Evolutionary conservation across 2,329 filamentous ascomycete species (phyloP).

Genomic region (Xylariales sp.): DNA sequence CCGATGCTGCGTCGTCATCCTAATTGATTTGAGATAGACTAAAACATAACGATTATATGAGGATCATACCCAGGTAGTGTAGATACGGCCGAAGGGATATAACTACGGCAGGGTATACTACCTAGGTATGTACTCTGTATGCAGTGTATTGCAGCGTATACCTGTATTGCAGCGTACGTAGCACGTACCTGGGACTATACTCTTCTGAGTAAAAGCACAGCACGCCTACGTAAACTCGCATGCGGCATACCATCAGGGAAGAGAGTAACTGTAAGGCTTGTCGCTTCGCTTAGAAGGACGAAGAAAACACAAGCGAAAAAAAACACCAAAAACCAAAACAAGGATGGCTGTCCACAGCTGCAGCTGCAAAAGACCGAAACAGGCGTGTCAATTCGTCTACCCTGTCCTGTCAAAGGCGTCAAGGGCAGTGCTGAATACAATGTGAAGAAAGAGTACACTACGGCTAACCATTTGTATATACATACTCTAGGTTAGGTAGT

Average conservation of each 20-base stretch:
- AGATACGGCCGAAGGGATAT: too few relatives aligned
- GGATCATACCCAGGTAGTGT: background rate
- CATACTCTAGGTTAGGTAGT: too few relatives aligned
- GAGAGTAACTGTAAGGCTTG: background rate
- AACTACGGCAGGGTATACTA: too few relatives aligned
- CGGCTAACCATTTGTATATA: too few relatives aligned
- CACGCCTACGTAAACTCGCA: background rate
- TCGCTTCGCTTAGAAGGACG: background rate
- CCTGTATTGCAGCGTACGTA: too few relatives aligned
- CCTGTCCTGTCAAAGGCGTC: background rate
- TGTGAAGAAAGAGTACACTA: background rate
- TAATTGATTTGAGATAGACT: slow-evolving; percentile 16
- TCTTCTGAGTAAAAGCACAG: background rate
- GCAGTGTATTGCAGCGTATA: too few relatives aligned
- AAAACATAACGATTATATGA: slow-evolving; percentile 35
- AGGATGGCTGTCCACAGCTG: background rate
- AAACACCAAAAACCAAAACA: background rate
- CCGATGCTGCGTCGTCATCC: slow-evolving; percentile 24
- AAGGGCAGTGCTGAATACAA: background rate
- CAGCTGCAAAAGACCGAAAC: background rate
- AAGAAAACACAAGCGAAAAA: too few relatives aligned
- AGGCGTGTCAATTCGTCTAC: background rate
- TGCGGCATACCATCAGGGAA: background rate
- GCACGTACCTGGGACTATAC: background rate
- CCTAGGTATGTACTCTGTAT: too few relatives aligned